A percentile compares a stretch with the other conserved stretches of the same genome.
Conservation (phyloP, 2,329 filamentous ascomycete genomes). For the Penicillium sp. region DNA sequence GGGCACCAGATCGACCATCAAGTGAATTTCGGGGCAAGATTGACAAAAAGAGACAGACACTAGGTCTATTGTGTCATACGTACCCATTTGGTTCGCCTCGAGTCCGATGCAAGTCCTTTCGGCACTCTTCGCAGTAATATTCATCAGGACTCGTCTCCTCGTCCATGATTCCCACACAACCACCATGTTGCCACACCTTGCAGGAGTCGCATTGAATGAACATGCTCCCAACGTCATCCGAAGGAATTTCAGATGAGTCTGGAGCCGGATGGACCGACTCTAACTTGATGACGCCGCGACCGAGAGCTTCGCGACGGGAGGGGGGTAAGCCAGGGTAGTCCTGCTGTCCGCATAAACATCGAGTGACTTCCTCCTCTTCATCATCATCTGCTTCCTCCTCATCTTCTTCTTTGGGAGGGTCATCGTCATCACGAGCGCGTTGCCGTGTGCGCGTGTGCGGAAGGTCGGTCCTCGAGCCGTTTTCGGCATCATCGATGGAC, state of each 20-base stretch:
- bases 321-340: conserved; percentile 79
- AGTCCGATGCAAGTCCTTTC: conserved; percentile 83
- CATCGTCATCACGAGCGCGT: conserved; percentile 62
- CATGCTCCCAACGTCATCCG: conserved; percentile 84
- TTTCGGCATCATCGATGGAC: conserved; percentile 51
- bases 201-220: conserved; percentile 98
- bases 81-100: conserved; percentile 78
- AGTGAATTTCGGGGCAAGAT: conserved; percentile 2
- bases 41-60: neutral
- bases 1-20: conserved; percentile 1
- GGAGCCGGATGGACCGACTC: conserved; percentile 53
- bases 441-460: conserved; percentile 71
- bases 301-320: conserved; percentile 51
- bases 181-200: conserved; percentile 98
- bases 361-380: conserved; percentile 87
- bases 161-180: conserved; percentile 94
- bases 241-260: conserved; percentile 56
- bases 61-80: conserved; percentile 40
- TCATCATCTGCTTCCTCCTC: conserved; percentile 57
- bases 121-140: conserved; percentile 95
- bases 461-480: conserved; percentile 51
- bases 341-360: conserved; percentile 89
- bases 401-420: conserved; percentile 54
- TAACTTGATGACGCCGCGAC: conserved; percentile 52
- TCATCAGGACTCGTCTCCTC: conserved; percentile 89